These are phyloP conservation scores for Flaveria linearis DNA, from an alignment of 129 eudicot genomes.

Conservation along the genomic window DNA sequence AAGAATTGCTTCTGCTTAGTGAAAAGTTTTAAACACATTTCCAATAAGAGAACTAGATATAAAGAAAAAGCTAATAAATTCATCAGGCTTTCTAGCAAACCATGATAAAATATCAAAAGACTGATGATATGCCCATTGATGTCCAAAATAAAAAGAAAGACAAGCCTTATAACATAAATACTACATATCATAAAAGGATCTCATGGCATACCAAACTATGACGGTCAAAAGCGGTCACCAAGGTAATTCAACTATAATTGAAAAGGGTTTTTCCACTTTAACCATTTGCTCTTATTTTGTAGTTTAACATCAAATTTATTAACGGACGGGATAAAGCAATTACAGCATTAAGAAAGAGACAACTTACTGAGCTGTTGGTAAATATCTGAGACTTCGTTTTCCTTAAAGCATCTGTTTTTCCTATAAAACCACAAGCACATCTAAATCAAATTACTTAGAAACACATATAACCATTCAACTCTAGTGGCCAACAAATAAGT, in stretches of 20 bases:
- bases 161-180: constrained; percentile 3
- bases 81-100: not conserved
- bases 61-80: not conserved
- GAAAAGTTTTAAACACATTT: constrained; percentile 4
- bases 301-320: not conserved
- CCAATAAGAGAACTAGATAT: not conserved
- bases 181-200: not conserved
- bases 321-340: not conserved
- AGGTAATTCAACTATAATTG: not conserved
- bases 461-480: constrained; percentile 3
- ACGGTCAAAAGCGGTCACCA: not conserved
- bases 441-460: constrained; percentile 14
- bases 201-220: not conserved
- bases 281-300: constrained; percentile 4
- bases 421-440: constrained; percentile 43
- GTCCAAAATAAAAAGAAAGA: not conserved
- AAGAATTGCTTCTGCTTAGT: constrained; percentile 1
- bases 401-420: constrained; percentile 55
- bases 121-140: not conserved
- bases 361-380: constrained; percentile 85
- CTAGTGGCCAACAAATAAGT: not conserved
- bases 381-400: constrained; percentile 74
- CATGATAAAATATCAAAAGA: not conserved
- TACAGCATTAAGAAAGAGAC: constrained; percentile 12
- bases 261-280: not conserved